phyloP scores from a whole-genome alignment of 1,139 yeast species.

The Kazachstania sp. region DNA sequence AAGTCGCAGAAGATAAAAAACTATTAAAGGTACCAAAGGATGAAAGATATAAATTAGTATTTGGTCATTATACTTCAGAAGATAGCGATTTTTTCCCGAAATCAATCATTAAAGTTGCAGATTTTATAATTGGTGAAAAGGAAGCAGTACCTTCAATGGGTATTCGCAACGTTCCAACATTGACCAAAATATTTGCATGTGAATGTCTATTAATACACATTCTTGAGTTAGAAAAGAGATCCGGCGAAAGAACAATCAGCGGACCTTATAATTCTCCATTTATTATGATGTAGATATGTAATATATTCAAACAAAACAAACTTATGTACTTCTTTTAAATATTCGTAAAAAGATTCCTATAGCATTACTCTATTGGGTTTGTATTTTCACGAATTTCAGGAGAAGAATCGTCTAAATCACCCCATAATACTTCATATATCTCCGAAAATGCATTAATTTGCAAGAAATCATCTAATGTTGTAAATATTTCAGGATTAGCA shows the following conservation, averaged over 20 bases:
- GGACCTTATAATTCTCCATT: conserved; percentile 1
- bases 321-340: not conserved
- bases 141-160: conserved; percentile 8
- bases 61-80: conserved; percentile 11
- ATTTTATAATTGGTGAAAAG: conserved; percentile 10
- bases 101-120: conserved; percentile 6
- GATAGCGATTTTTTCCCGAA: conserved; percentile 8
- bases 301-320: not conserved
- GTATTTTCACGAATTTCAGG: not conserved
- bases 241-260: not conserved
- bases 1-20: conserved; percentile 5
- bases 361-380: not conserved
- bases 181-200: conserved; percentile 11
- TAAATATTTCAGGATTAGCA: not conserved
- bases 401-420: not conserved
- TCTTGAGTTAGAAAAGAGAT: not conserved
- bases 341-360: not conserved
- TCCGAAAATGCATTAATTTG: conserved; percentile 3
- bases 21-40: not conserved
- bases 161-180: conserved; percentile 8
- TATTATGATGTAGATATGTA: not conserved
- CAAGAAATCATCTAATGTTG: conserved; percentile 4
- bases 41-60: not conserved
- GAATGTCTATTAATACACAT: conserved; percentile 10
- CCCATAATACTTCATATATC: conserved; percentile 3